Percentiles rank a stretch among this genome's conserved stretches.
These are phyloP conservation scores for Fusarium proliferatum DNA, from an alignment of 2,329 filamentous ascomycete species.

Conservation along the genomic window DNA sequence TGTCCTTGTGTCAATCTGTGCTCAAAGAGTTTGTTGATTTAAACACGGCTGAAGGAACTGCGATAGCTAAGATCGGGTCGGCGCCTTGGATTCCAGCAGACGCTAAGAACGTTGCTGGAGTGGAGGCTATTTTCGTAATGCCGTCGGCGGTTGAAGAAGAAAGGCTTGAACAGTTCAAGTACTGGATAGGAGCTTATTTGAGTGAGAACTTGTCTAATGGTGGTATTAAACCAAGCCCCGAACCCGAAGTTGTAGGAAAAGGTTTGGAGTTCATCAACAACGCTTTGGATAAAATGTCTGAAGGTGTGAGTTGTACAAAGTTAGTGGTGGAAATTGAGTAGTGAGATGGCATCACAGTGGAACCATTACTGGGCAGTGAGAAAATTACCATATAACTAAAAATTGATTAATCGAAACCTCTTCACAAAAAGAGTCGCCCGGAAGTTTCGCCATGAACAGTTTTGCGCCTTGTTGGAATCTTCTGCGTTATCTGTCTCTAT, in stretches of 20 bases:
- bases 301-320: constrained; percentile 57
- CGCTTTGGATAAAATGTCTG: constrained; percentile 50
- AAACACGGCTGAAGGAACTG: background rate
- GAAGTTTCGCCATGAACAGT: rapidly evolving
- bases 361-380: rapidly evolving
- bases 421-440: rapidly evolving
- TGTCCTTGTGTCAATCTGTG: constrained; percentile 51
- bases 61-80: constrained; percentile 50
- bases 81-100: constrained; percentile 50
- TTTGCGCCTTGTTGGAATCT: background rate
- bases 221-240: constrained; percentile 53
- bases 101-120: constrained; percentile 44
- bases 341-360: constrained; percentile 10
- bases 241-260: constrained; percentile 51
- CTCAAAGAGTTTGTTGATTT: constrained; percentile 48
- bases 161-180: constrained; percentile 52
- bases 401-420: rapidly evolving
- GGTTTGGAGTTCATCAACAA: constrained; percentile 52
- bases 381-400: rapidly evolving
- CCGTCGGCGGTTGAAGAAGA: constrained; percentile 50
- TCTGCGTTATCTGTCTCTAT: background rate
- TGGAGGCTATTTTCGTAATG: constrained; percentile 53
- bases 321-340: constrained; percentile 54
- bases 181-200: constrained; percentile 54
- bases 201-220: constrained; percentile 48